phyloP scores from a whole-genome alignment of 495 filamentous ascomycete species.

The Penicillium antarcticum region DNA sequence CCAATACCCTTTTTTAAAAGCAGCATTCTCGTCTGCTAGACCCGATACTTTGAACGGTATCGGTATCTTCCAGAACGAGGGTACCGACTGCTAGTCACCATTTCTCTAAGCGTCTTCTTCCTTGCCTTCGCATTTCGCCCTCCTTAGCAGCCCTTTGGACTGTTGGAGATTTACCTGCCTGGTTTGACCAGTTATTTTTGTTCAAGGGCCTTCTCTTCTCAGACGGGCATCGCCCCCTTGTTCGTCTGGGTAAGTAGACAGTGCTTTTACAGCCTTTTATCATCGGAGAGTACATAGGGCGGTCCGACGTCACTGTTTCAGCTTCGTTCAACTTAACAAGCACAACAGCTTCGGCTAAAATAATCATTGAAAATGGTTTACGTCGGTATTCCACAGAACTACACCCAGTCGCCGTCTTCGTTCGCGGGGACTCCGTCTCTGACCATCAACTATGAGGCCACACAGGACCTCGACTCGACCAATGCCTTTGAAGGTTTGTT shows the following conservation, averaged over 20 bases:
- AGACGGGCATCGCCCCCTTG: slow-evolving; percentile 75
- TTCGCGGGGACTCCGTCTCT: slow-evolving; percentile 75
- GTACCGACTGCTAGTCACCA: slow-evolving; percentile 64
- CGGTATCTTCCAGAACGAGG: slow-evolving; percentile 78
- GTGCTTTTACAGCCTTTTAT: slow-evolving; percentile 55
- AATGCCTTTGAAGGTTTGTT: slow-evolving; percentile 90
- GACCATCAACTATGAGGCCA: slow-evolving; percentile 95
- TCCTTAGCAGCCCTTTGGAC: slow-evolving; percentile 69
- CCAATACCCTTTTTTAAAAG: slow-evolving; percentile 31
- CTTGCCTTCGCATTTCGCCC: slow-evolving; percentile 74
- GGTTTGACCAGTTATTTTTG: slow-evolving; percentile 58
- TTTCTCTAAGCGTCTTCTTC: slow-evolving; percentile 81
- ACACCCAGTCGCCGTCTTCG: slow-evolving; percentile 75
- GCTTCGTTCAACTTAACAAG: slow-evolving; percentile 8
- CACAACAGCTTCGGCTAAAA: slow-evolving; percentile 19
- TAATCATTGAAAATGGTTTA: slow-evolving; percentile 71
- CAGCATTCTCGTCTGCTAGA: slow-evolving; percentile 86
- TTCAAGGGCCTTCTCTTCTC: slow-evolving; percentile 92
- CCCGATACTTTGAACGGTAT: slow-evolving; percentile 88
- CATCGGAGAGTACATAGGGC: slow-evolving; percentile 18
- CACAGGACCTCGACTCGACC: slow-evolving; percentile 89
- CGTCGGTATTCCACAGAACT: slow-evolving; percentile 71
- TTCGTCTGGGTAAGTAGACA: slow-evolving; percentile 81
- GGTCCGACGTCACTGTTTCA: slow-evolving; percentile 27
- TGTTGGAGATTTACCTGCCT: slow-evolving; percentile 47